Evolutionary conservation across 2,329 filamentous ascomycete species (phyloP).

Genomic region (Fusarium gaditjirri): DNA sequence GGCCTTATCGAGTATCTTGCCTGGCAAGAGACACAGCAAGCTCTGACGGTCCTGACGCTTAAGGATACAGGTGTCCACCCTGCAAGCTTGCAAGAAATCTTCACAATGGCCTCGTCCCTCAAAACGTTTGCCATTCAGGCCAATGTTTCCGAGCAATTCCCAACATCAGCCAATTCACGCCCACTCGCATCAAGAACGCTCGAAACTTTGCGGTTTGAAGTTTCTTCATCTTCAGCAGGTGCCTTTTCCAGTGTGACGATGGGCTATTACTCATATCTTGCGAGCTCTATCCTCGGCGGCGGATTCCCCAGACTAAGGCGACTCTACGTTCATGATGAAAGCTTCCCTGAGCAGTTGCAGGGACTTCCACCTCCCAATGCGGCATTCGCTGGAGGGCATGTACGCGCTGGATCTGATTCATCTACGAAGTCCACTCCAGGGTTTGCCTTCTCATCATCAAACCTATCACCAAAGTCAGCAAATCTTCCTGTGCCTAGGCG

Average conservation of each 20-base stretch:
- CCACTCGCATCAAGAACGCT: conserved; percentile 76
- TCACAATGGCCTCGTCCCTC: conserved; percentile 67
- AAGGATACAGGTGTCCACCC: conserved; percentile 76
- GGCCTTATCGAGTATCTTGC: conserved; percentile 78
- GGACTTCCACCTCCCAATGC: conserved; percentile 72
- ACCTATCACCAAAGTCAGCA: conserved; percentile 37
- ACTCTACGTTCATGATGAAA: conserved; percentile 86
- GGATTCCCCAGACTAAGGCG: conserved; percentile 77
- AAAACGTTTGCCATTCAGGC: conserved; percentile 66
- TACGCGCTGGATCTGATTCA: conserved; percentile 48
- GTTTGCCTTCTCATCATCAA: conserved; percentile 39
- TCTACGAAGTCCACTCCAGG: conserved; percentile 41
- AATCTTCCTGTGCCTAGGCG: conserved; percentile 43
- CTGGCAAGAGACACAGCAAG: conserved; percentile 65
- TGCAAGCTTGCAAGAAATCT: conserved; percentile 67
- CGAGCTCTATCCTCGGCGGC: conserved; percentile 81
- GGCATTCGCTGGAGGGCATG: conserved; percentile 45
- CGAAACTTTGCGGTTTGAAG: conserved; percentile 82
- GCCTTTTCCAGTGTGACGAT: conserved; percentile 66
- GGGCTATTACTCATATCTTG: conserved; percentile 86
- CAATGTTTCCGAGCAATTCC: conserved; percentile 62
- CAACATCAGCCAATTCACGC: conserved; percentile 60
- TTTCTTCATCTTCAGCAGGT: conserved; percentile 70
- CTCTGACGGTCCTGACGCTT: conserved; percentile 75
- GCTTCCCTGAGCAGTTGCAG: conserved; percentile 83